Base-by-base conservation (phyloP, 306 rosid genomes). In the Vigna hirtella region DNA sequence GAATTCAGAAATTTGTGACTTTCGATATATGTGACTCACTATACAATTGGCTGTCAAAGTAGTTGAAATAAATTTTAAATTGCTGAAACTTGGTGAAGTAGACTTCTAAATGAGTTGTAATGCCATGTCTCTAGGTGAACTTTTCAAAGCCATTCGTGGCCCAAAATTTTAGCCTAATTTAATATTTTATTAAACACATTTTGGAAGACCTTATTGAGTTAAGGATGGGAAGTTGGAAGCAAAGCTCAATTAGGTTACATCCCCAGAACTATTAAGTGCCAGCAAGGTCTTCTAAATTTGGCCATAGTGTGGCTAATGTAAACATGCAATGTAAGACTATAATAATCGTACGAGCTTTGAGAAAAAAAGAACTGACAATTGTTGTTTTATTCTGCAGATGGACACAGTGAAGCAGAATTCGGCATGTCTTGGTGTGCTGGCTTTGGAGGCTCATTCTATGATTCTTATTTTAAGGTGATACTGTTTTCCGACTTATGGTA, bases 341-440 rank as follows among this genome's bases (percentile, higher is more conserved):
- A 50, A 30, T 5, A 16, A 42, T 63, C 17, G 63, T 17, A 10
- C 62, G 55, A 11, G 6, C 68, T 70, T 73, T 42, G 48, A 18
- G 13, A 12, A 40, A 53, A 53, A 65, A 63, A 64, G 75, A 36
- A 47, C 42, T 5, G 66, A 67, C 22, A 51, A 4, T 34, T 49
- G 66, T 74, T 81, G 22, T 74, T 70, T 73, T 79, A 34, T 36
- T 70, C 63, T 59, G 18, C 78, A 95, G 97, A 95, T 86, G 98
- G 98, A 70, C 98, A 95, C 81, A 89, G 52, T 66, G 98, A 95
- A 81, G 98, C 97, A 58, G 97, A 92, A 76, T 95, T 95, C 57
- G 98, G 98, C 73, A 95, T 95, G 98, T 90, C 98, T 7, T 92
- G 97, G 97, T 95, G 98, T 81, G 97, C 98, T 50, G 93, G 96